Evolutionary conservation across 345 rosid species (phyloP).

Genomic region (Barbarea vulgaris): DNA sequence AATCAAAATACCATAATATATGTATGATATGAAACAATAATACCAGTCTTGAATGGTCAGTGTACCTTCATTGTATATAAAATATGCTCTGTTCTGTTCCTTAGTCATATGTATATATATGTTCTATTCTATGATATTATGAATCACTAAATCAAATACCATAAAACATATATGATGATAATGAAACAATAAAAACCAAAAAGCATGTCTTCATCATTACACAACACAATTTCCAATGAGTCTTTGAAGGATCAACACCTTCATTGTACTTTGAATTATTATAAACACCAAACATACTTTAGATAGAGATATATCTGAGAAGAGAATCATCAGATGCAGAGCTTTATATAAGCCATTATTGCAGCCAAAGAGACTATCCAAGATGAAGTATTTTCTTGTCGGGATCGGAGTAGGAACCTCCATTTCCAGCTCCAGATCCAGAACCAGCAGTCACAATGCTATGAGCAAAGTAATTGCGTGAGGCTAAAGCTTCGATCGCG

Average conservation of each 20-base stretch:
- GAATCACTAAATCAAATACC: constrained; percentile 12
- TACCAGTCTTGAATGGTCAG: neutral
- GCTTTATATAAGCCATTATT: constrained; percentile 17
- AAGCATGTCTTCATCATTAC: constrained; percentile 13
- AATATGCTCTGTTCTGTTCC: constrained; percentile 8
- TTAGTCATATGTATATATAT: neutral
- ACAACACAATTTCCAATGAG: constrained; percentile 20
- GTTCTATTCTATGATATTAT: constrained; percentile 1
- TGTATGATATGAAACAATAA: constrained; percentile 5
- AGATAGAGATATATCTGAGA: constrained; percentile 7
- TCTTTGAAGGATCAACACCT: constrained; percentile 41
- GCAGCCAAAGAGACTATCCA: constrained; percentile 47
- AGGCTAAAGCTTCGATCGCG: constrained; percentile 77
- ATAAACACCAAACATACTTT: constrained; percentile 7
- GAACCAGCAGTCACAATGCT: constrained; percentile 52
- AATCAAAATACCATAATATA: neutral
- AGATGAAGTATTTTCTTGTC: constrained; percentile 90
- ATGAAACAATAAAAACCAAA: neutral
- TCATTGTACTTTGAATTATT: constrained; percentile 28
- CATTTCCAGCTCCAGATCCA: constrained; percentile 46
- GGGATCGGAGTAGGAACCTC: constrained; percentile 53
- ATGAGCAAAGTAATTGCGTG: constrained; percentile 82
- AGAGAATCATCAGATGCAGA: neutral
- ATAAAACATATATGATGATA: neutral
- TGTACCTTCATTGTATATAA: neutral